A percentile compares a stretch with the other conserved stretches of the same genome.
Evolutionary conservation across 2,329 filamentous ascomycete genomes (phyloP).

Genomic region (Trichoderma koningiopsis): DNA sequence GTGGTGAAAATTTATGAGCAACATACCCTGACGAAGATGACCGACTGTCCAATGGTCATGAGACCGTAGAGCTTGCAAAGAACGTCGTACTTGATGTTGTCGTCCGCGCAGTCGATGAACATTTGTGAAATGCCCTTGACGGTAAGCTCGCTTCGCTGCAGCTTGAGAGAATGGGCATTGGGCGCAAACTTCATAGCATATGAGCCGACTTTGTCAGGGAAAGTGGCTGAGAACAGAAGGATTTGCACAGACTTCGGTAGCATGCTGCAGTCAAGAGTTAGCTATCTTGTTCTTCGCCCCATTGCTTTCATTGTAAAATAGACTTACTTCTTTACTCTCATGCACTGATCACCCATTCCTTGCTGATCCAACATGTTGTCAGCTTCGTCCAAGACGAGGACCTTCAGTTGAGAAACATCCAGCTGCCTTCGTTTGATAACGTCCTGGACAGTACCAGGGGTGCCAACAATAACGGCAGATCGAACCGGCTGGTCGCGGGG

Average conservation of each 20-base stretch:
- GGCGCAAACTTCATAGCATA: constrained; percentile 87
- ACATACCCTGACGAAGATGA: constrained; percentile 89
- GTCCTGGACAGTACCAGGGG: constrained; percentile 90
- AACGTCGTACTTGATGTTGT: constrained; percentile 82
- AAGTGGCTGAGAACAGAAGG: constrained; percentile 92
- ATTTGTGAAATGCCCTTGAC: constrained; percentile 98
- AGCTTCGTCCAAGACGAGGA: constrained; percentile 92
- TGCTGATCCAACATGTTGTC: constrained; percentile 99
- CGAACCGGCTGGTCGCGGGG: constrained; percentile 69
- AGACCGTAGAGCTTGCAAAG: constrained; percentile 92
- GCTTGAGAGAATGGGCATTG: constrained; percentile 80
- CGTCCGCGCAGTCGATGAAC: constrained; percentile 87
- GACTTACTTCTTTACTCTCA: constrained; percentile 76
- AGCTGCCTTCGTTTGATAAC: constrained; percentile 77
- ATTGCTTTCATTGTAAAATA: neutral
- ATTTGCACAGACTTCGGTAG: constrained; percentile 78
- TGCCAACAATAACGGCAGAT: constrained; percentile 85
- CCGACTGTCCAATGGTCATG: constrained; percentile 95
- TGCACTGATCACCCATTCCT: constrained; percentile 91
- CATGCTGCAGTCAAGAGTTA: constrained; percentile 52
- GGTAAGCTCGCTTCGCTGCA: constrained; percentile 88
- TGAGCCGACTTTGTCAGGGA: constrained; percentile 80
- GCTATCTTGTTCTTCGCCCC: neutral
- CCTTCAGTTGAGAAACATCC: constrained; percentile 69
- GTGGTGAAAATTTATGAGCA: neutral